A percentile compares a stretch with the other conserved stretches of the same genome.
Conservation (phyloP, 345 rosid genomes). For the Gossypium arboreum region DNA sequence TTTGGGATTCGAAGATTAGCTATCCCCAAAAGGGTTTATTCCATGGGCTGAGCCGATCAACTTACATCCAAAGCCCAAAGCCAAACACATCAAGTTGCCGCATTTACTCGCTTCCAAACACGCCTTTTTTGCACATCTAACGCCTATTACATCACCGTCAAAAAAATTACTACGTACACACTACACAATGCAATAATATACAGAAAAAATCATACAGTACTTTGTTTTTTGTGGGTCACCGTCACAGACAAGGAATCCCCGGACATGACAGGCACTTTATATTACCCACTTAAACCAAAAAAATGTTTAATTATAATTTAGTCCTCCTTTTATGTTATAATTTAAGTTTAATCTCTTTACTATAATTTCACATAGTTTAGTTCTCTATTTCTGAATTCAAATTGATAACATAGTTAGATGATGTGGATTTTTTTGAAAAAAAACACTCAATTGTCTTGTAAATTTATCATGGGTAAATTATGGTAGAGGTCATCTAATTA, state of each 20-base stretch:
- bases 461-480: too few species aligned
- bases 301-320: background rate
- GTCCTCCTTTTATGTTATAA: background rate
- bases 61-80: background rate
- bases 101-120: slow-evolving; percentile 1
- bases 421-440: too few species aligned
- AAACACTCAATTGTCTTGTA: too few species aligned
- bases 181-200: too few species aligned
- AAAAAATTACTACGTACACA: background rate
- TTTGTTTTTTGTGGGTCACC: background rate
- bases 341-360: background rate
- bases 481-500: too few species aligned
- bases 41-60: too few species aligned
- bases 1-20: background rate
- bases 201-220: background rate
- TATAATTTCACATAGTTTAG: background rate
- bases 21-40: background rate
- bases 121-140: background rate
- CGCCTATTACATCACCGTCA: slow-evolving; percentile 1
- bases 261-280: slow-evolving; percentile 33
- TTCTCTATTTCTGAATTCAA: background rate
- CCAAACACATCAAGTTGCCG: background rate
- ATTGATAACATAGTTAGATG: too few species aligned
- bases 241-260: background rate
- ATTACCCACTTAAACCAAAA: background rate